Percentiles rank a stretch among this genome's conserved stretches.
Conservation (phyloP, 164 flowering plant species). For the Annona squamosa region DNA sequence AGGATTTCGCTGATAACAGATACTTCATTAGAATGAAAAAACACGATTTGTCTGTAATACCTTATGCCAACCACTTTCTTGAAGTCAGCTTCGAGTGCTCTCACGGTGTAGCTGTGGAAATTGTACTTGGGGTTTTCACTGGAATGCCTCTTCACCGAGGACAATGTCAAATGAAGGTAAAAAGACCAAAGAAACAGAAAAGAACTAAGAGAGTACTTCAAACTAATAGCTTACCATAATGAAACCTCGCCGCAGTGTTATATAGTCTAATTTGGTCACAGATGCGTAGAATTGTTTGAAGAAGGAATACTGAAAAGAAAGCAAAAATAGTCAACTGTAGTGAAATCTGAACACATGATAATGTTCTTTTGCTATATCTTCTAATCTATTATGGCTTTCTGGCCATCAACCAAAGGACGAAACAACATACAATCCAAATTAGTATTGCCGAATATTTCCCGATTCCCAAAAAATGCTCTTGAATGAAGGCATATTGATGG, state of each 20-base stretch:
- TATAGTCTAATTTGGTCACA: slow-evolving; percentile 55
- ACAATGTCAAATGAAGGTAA: neutral
- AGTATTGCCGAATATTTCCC: slow-evolving; percentile 37
- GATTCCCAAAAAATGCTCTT: slow-evolving; percentile 53
- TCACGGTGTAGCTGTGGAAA: slow-evolving; percentile 70
- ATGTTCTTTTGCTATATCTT: neutral
- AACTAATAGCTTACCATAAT: slow-evolving; percentile 18
- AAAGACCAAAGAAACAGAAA: neutral
- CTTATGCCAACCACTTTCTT: slow-evolving; percentile 71
- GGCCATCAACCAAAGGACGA: neutral
- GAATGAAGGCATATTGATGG: slow-evolving; percentile 74
- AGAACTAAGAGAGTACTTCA: neutral
- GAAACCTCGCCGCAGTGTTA: slow-evolving; percentile 36
- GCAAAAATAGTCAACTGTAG: neutral
- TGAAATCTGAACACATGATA: neutral
- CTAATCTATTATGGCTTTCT: neutral
- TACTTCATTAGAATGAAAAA: neutral
- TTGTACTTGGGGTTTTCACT: slow-evolving; percentile 35
- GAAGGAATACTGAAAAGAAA: slow-evolving; percentile 36
- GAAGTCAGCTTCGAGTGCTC: slow-evolving; percentile 61
- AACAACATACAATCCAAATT: slow-evolving; percentile 65
- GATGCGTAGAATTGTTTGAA: slow-evolving; percentile 55
- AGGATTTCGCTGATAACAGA: neutral
- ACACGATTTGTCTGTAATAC: slow-evolving; percentile 20
- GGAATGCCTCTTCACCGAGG: slow-evolving; percentile 46